phyloP scores from a whole-genome alignment of 169 alveolate genomes.

The Cryptosporidium viatorum region DNA sequence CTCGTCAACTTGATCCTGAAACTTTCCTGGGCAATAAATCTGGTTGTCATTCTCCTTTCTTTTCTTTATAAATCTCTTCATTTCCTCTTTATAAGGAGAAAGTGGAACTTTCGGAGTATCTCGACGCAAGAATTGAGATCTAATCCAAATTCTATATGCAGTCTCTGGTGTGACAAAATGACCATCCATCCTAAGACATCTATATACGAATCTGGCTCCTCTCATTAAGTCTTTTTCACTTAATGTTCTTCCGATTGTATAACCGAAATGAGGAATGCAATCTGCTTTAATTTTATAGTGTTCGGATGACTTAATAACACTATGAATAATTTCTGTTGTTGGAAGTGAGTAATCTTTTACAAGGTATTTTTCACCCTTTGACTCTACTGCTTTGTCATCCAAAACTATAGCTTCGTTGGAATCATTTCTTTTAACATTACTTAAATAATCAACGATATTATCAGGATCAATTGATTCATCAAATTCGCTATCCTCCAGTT shows the following conservation, averaged over 20 bases:
- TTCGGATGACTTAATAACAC: conserved; percentile 47
- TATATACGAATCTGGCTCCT: conserved; percentile 71
- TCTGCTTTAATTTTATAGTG: conserved; percentile 53
- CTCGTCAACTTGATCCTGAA: conserved; percentile 50
- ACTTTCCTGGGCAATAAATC: conserved; percentile 56
- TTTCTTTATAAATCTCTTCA: conserved; percentile 48
- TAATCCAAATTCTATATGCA: conserved; percentile 69
- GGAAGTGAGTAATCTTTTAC: neutral
- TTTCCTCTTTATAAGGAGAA: conserved; percentile 22
- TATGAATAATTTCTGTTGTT: conserved; percentile 52
- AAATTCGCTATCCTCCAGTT: conserved; percentile 35
- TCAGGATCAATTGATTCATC: neutral
- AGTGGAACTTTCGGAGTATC: conserved; percentile 28
- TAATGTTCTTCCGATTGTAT: conserved; percentile 19
- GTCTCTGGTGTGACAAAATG: conserved; percentile 52
- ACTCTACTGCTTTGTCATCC: neutral
- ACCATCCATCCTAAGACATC: conserved; percentile 74
- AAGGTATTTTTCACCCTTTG: neutral
- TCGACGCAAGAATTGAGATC: conserved; percentile 45
- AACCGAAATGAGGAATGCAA: conserved; percentile 64
- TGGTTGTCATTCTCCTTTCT: conserved; percentile 39
- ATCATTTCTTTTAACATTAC: neutral
- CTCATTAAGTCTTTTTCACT: conserved; percentile 33
- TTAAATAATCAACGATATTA: neutral
- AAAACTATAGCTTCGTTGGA: neutral